Conservation (phyloP, 2,329 filamentous ascomycete species). For the Penicillium sclerotigenum region DNA sequence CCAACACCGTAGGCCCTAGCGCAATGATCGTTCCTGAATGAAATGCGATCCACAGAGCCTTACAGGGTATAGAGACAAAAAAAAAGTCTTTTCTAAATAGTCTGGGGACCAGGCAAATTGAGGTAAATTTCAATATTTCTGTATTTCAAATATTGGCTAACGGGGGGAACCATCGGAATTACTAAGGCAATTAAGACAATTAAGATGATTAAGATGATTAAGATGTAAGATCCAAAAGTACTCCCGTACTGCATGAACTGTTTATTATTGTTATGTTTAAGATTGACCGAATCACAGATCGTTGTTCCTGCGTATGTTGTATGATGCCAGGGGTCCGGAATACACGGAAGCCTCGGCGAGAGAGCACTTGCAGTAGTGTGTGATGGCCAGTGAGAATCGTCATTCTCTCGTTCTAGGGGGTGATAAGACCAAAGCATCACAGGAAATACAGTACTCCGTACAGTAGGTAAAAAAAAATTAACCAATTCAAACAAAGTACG, state of each 20-base stretch:
- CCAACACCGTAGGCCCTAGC: constrained; percentile 7
- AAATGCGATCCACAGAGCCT: constrained; percentile 1
- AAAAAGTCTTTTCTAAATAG: not conserved
- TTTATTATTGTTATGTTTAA: not conserved
- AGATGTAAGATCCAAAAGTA: not conserved
- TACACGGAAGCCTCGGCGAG: not conserved
- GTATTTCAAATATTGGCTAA: no score
- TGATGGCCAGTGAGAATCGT: constrained; percentile 14
- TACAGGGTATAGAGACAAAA: not conserved
- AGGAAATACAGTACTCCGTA: no score
- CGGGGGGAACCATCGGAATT: not conserved
- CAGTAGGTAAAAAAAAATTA: not conserved
- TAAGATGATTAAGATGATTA: not conserved
- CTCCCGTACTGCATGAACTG: not conserved
- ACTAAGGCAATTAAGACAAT: not conserved
- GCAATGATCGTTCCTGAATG: constrained; percentile 15
- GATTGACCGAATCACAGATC: not conserved
- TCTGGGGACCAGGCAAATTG: not conserved
- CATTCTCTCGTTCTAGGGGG: constrained; percentile 5
- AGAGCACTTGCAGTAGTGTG: not conserved
- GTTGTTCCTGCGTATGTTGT: constrained; percentile 20
- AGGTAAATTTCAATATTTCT: not conserved
- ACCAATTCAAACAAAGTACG: not conserved
- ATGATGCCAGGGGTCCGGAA: constrained; percentile 23
- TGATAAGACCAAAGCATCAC: constrained; percentile 8